phyloP scores from a whole-genome alignment of 176 grass and related monocot genomes.

The Lolium rigidum region DNA sequence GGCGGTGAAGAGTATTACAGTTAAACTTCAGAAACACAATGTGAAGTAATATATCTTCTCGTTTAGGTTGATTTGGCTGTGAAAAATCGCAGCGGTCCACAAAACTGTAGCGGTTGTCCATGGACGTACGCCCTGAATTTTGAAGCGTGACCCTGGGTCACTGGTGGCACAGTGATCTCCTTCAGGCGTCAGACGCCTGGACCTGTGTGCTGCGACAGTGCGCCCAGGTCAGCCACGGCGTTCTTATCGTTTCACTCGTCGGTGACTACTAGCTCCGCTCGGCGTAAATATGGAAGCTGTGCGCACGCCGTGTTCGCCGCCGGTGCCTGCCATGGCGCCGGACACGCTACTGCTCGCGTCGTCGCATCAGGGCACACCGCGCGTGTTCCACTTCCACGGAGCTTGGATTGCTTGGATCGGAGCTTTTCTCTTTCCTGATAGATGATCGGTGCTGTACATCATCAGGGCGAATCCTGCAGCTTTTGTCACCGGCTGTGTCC shows the following conservation, averaged over 20 bases:
- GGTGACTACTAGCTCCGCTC: background rate
- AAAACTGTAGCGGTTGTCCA: background rate
- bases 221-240: background rate
- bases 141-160: background rate
- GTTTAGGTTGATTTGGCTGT: background rate
- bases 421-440: background rate
- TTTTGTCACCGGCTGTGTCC: too few relatives aligned
- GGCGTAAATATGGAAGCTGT: background rate
- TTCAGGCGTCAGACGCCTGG: slow-evolving; percentile 11
- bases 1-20: too few relatives aligned
- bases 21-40: too few relatives aligned
- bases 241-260: slow-evolving; percentile 21
- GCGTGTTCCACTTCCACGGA: background rate
- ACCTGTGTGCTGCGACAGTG: background rate
- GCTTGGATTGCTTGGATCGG: background rate
- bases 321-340: background rate
- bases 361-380: background rate
- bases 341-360: background rate
- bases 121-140: background rate
- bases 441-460: too few relatives aligned
- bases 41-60: background rate
- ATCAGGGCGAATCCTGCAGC: too few relatives aligned
- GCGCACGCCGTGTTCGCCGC: background rate
- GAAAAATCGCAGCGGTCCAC: background rate
- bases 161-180: background rate